Evolutionary conservation across 306 rosid species (phyloP).

Genomic region (Ochetophila trinervis): DNA sequence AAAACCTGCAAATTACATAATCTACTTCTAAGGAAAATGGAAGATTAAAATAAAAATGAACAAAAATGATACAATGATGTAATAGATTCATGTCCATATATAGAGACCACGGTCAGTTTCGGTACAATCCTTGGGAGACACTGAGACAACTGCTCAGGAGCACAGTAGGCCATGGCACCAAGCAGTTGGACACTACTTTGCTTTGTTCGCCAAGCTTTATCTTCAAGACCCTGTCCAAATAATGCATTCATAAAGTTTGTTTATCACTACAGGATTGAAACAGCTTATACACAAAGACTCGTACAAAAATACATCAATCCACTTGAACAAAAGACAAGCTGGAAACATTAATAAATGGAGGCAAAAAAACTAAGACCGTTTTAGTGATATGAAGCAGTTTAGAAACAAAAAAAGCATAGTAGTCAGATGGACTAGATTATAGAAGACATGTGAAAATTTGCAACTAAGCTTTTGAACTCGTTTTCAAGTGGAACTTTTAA

Average conservation of each 20-base stretch:
- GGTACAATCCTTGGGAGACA: conserved; percentile 99
- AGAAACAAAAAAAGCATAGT: no score
- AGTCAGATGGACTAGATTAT: no score
- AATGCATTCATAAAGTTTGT: not conserved
- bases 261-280: not conserved
- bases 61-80: not conserved
- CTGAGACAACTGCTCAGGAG: conserved; percentile 95
- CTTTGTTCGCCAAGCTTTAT: conserved; percentile 99
- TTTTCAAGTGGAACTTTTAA: no score
- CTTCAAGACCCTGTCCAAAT: conserved; percentile 86
- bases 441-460: no score
- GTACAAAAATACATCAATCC: not conserved
- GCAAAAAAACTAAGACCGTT: no score
- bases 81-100: conserved; percentile 8
- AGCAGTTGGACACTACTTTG: conserved; percentile 96
- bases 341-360: no score
- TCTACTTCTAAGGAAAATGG: not conserved
- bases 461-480: no score
- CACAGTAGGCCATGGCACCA: conserved; percentile 99
- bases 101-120: conserved; percentile 81
- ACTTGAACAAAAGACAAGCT: no score
- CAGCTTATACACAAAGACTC: not conserved
- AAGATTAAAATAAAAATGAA: not conserved
- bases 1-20: conserved; percentile 53
- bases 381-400: no score